Percentiles rank a stretch among this genome's conserved stretches.
Evolutionary conservation across 2,329 filamentous ascomycete genomes (phyloP).

Genomic region (Ascosphaera pollenicola): DNA sequence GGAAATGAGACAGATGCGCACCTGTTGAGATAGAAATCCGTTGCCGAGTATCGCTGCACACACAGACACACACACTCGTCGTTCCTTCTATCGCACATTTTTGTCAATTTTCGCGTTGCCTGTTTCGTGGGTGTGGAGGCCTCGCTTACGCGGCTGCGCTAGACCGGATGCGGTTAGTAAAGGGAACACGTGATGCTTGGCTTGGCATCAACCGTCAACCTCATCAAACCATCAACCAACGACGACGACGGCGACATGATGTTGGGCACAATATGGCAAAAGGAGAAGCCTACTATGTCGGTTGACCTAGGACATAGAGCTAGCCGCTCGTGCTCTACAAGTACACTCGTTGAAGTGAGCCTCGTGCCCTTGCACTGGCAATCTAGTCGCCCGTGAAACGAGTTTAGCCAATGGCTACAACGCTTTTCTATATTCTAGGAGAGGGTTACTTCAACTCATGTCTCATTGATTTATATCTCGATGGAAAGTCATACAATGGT

Average conservation of each 20-base stretch:
- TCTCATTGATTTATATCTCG: too few species aligned
- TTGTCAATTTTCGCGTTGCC: constrained; percentile 1
- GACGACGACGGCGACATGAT: not conserved
- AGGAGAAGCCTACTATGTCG: too few species aligned
- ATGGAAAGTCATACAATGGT: too few species aligned
- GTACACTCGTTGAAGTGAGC: too few species aligned
- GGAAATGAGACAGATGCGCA: not conserved
- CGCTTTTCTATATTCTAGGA: too few species aligned
- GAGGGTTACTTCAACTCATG: too few species aligned
- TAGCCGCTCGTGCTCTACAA: too few species aligned
- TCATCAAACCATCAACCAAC: not conserved
- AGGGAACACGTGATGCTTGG: not conserved
- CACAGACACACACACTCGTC: not conserved
- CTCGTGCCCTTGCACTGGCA: not conserved
- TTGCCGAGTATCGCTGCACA: constrained; percentile 1
- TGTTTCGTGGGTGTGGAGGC: constrained; percentile 4
- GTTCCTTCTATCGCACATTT: not conserved
- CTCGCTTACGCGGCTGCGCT: constrained; percentile 2
- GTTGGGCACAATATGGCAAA: too few species aligned
- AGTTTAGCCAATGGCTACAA: not conserved
- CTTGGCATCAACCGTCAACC: not conserved
- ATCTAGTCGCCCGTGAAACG: not conserved
- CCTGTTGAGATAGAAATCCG: constrained; percentile 1
- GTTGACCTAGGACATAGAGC: too few species aligned
- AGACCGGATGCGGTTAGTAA: not conserved